phyloP scores from a whole-genome alignment of 306 rosid species.

The Cicer cuneatum region DNA sequence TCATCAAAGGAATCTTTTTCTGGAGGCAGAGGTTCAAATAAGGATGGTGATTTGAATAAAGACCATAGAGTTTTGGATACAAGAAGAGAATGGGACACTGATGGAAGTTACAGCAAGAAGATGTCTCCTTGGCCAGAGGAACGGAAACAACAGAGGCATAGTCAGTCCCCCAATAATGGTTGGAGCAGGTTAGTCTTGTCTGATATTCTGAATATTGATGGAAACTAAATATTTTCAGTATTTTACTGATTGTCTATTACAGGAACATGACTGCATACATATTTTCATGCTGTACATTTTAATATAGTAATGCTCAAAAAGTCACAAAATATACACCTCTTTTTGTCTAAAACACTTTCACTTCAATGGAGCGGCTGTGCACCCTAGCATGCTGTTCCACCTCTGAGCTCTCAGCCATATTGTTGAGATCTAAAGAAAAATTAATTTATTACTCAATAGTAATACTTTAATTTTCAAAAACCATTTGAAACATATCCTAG shows the following conservation, averaged over 20 bases:
- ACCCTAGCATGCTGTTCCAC: slow-evolving; percentile 24
- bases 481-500: slow-evolving; percentile 15
- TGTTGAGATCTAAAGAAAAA: slow-evolving; percentile 1
- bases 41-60: slow-evolving; percentile 58
- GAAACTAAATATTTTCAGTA: slow-evolving; percentile 8
- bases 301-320: not conserved
- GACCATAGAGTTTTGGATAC: slow-evolving; percentile 57
- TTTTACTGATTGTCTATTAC: slow-evolving; percentile 21
- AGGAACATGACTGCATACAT: slow-evolving; percentile 22
- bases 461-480: not conserved
- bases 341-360: slow-evolving; percentile 20
- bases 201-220: slow-evolving; percentile 44
- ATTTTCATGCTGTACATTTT: not conserved
- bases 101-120: slow-evolving; percentile 59
- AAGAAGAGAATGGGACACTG: slow-evolving; percentile 67
- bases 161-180: slow-evolving; percentile 74
- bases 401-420: slow-evolving; percentile 18
- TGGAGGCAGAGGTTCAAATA: slow-evolving; percentile 70
- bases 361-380: slow-evolving; percentile 33
- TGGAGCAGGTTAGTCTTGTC: slow-evolving; percentile 77
- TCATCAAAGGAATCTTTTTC: slow-evolving; percentile 65
- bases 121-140: slow-evolving; percentile 84
- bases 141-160: slow-evolving; percentile 65
- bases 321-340: slow-evolving; percentile 7
- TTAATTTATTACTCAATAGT: not conserved